Percentiles rank a stretch among this genome's conserved stretches.
Conservation (phyloP, 352 stramenopile species). For the Phytophthora fragariae region DNA sequence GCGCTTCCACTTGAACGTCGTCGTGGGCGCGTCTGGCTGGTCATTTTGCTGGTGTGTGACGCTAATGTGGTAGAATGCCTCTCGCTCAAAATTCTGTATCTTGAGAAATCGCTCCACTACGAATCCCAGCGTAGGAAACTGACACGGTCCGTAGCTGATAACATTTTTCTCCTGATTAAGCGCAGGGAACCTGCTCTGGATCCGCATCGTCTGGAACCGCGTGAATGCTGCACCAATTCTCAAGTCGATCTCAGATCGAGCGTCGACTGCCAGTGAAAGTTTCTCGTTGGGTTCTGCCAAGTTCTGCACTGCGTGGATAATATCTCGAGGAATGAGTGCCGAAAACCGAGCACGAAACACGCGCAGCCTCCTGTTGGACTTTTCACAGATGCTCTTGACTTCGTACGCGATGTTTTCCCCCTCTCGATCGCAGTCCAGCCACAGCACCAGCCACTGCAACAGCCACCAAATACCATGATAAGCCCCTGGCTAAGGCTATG, state of each 20-base stretch:
- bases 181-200: constrained; percentile 85
- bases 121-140: constrained; percentile 99
- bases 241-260: constrained; percentile 95
- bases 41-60: constrained; percentile 78
- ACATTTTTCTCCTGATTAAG: constrained; percentile 86
- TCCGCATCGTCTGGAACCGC: constrained; percentile 95
- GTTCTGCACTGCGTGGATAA: constrained; percentile 89
- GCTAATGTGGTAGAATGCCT: constrained; percentile 97
- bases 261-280: constrained; percentile 88
- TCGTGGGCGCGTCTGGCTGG: constrained; percentile 62
- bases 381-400: constrained; percentile 90
- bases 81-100: constrained; percentile 97
- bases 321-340: constrained; percentile 92
- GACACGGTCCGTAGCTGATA: constrained; percentile 99
- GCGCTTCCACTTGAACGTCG: constrained; percentile 97
- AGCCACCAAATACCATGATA: not conserved
- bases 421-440: constrained; percentile 99
- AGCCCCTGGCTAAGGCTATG: not conserved
- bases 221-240: constrained; percentile 95
- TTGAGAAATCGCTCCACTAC: constrained; percentile 94
- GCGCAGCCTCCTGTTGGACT: constrained; percentile 71
- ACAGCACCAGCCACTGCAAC: constrained; percentile 93
- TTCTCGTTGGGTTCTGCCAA: constrained; percentile 82
- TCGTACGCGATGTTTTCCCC: constrained; percentile 99
- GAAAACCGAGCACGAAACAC: constrained; percentile 94